Evolutionary conservation across 192 early-diverging fungal genomes (phyloP), one percentile per base, ranked within the genome.

Genomic region (Coemansia sp.): DNA sequence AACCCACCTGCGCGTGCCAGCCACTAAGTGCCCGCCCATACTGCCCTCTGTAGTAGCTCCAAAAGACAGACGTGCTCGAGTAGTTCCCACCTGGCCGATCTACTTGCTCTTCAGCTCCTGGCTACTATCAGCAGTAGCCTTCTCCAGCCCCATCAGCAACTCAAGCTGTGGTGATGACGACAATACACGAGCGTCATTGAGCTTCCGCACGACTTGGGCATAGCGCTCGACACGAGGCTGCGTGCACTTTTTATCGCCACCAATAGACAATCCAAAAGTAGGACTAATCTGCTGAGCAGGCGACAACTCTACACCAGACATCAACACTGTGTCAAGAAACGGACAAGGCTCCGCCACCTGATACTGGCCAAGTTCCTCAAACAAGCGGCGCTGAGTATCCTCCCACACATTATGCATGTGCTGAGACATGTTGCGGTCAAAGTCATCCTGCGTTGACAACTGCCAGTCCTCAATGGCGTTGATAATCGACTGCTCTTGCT

Each of bases 301-400:
- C 29, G 37, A 12, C 36, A 38, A 23, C 29, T n/a, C n/a, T n/a
- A n/a, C n/a, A n/a, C n/a, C n/a, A n/a, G n/a, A n/a, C n/a, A n/a
- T n/a, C n/a, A n/a, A n/a, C n/a, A 62, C 7, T 1, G 31, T 11
- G 2, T 21, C 37, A 9, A 31, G 3, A 21, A 36, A 59, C 31
- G 31, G 37, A 31, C 29, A 51, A n/a, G 58, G 21, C 2, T 59
- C 66, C 15, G 31, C 46, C 8, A 63, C 72, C 50, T 85, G 80
- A 67, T 85, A 77, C 69, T 93, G 90, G 34, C 93, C 94, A 6
- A 97, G 77, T 67, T 97, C 92, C 73, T 93, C 91, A 75, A 95
- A 92, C 53, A 95, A 84, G 6, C 86, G 79, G 31, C 86, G 84
- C 78, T 92, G 90, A 21, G 86, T 73, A 17, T 85, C 85, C 64